These are phyloP conservation scores for Fusarium mangiferae DNA, from an alignment of 2,329 filamentous ascomycete species.

Conservation along the genomic window DNA sequence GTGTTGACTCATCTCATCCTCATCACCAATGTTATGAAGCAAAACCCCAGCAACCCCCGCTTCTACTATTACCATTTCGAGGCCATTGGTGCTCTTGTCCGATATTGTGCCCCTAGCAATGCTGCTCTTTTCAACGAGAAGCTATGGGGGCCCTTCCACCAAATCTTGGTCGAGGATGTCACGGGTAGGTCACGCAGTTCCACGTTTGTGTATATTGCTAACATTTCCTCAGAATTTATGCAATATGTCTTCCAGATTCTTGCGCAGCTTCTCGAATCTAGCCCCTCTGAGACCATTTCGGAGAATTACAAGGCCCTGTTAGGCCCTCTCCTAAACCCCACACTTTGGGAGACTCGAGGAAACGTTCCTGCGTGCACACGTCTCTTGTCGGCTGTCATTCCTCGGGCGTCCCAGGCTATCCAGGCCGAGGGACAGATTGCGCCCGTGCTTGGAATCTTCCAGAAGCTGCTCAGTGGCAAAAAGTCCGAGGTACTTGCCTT, in stretches of 20 bases:
- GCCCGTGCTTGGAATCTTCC: constrained; percentile 93
- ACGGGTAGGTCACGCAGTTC: constrained; percentile 64
- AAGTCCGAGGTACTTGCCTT: constrained; percentile 88
- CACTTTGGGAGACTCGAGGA: constrained; percentile 89
- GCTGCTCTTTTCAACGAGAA: constrained; percentile 80
- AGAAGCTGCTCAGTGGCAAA: constrained; percentile 84
- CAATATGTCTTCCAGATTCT: constrained; percentile 98
- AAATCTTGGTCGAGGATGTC: constrained; percentile 82
- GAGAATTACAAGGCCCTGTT: constrained; percentile 84
- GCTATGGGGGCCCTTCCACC: constrained; percentile 85
- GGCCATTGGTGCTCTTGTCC: constrained; percentile 86
- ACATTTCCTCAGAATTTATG: constrained; percentile 76
- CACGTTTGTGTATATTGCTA: constrained; percentile 36
- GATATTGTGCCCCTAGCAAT: constrained; percentile 71
- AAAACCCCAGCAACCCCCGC: constrained; percentile 95
- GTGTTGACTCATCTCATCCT: constrained; percentile 86
- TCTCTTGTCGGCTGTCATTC: constrained; percentile 84
- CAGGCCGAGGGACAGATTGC: constrained; percentile 83
- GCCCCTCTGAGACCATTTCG: constrained; percentile 80
- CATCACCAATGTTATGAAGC: constrained; percentile 91
- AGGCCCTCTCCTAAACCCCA: constrained; percentile 79
- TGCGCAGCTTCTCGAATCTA: constrained; percentile 87
- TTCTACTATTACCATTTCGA: constrained; percentile 99
- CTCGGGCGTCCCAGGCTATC: constrained; percentile 78
- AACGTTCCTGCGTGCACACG: constrained; percentile 93